Evolutionary conservation across 192 early-diverging fungal species (phyloP).

Genomic region (Kappamyces sp.): DNA sequence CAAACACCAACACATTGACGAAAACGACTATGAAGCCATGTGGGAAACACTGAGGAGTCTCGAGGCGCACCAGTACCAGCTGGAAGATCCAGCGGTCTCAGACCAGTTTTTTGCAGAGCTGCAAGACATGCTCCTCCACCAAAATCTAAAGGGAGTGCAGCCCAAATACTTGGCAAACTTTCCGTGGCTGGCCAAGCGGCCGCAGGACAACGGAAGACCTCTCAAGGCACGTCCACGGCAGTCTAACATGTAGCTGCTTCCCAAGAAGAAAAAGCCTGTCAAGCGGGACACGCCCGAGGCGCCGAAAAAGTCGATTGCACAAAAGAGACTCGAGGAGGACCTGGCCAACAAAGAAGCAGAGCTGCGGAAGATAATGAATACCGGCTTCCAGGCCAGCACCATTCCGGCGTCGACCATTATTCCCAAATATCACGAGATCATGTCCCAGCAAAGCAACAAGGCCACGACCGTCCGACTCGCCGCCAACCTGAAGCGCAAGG

Average conservation of each 20-base stretch:
- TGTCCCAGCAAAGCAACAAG: background rate
- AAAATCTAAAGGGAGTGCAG: slow-evolving; percentile 5
- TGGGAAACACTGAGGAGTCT: background rate
- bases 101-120: slow-evolving; percentile 19
- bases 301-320: background rate
- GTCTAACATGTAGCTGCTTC: background rate
- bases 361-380: background rate
- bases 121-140: slow-evolving; percentile 7
- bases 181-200: slow-evolving; percentile 7
- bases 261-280: slow-evolving; percentile 12
- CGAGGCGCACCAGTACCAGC: slow-evolving; percentile 3
- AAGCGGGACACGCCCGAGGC: background rate
- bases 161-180: background rate
- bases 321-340: slow-evolving; percentile 5
- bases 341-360: slow-evolving; percentile 11
- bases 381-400: slow-evolving; percentile 6
- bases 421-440: slow-evolving; percentile 12
- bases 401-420: slow-evolving; percentile 12
- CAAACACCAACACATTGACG: background rate
- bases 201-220: background rate
- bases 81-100: slow-evolving; percentile 8
- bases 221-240: background rate
- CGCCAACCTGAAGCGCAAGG: background rate
- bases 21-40: background rate
- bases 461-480: background rate